These are phyloP conservation scores for Pseudozyma thailandica DNA, from an alignment of 1,284 basidiomycete genomes.

Conservation along the genomic window DNA sequence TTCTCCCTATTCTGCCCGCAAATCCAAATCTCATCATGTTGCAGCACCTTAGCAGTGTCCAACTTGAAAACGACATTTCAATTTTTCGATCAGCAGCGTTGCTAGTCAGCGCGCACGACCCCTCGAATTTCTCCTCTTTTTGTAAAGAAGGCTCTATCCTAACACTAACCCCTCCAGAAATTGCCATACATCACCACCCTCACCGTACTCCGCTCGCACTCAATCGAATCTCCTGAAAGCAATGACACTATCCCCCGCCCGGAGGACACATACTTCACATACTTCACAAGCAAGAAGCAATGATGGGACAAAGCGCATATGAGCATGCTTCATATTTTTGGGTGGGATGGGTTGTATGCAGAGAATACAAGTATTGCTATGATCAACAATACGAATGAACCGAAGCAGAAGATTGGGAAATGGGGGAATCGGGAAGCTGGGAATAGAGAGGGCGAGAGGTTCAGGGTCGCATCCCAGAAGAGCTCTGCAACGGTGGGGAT, in stretches of 20 bases:
- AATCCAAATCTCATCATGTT: not conserved
- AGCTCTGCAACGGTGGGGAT: constrained; percentile 1
- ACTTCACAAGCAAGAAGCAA: not conserved
- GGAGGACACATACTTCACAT: not conserved
- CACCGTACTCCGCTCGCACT: too few relatives aligned
- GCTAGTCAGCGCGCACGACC: too few relatives aligned
- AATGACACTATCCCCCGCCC: too few relatives aligned
- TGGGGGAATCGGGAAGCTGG: constrained; percentile 34
- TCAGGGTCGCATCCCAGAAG: constrained; percentile 12
- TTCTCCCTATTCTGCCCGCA: constrained; percentile 10
- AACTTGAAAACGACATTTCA: not conserved
- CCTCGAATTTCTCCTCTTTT: not conserved
- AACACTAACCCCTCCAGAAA: too few relatives aligned
- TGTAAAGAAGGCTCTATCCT: too few relatives aligned
- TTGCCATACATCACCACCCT: too few relatives aligned
- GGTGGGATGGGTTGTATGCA: constrained; percentile 31
- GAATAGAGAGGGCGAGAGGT: constrained; percentile 46
- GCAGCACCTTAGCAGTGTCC: not conserved
- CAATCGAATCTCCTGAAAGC: too few relatives aligned
- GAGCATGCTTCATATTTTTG: constrained; percentile 43
- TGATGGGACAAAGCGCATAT: constrained; percentile 33
- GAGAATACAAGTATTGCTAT: constrained; percentile 28
- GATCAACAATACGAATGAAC: constrained; percentile 10
- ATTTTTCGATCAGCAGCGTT: constrained; percentile 11
- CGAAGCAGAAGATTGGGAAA: constrained; percentile 12